Evolutionary conservation across 2,329 filamentous ascomycete genomes (phyloP), one percentile per base, ranked within the genome.

Genomic region (Metarhizium robertsii): DNA sequence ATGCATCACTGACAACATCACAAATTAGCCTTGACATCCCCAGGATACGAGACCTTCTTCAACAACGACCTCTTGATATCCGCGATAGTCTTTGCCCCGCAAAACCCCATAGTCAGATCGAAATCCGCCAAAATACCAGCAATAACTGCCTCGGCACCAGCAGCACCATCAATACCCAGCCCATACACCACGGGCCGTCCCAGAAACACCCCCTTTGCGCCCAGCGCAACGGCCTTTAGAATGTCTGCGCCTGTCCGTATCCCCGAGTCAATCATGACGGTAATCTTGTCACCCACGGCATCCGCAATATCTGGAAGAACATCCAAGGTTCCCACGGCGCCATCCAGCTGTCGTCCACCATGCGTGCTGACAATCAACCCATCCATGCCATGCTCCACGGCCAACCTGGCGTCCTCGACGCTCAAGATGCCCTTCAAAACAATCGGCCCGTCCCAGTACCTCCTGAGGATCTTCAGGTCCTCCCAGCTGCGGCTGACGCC

Each of bases 361-460:
- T 76, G 73, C 55, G 75, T 75, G 46, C 69, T 73, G 2, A 76
- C 65, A 18, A 73, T 66, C 53, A 75, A 70, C 1, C 69, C 72
- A 40, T 73, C 67, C 16, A 71, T 63, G 2, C 70, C 71, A 43
- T 71, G 58, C 32, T 69, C 61, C 6, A 71, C 65, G 1, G 73
- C 73, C 2, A 68, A 57, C n/a, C 64, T 58, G 13, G 72, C 73
- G 54, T 76, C 72, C 10, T 73, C 68, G 3, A 71, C 70, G 6
- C 66, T 71, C 57, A 71, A 63, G 2, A 76, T 67, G 3, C 73
- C 73, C 52, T 75, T 75, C 43, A 73, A 65, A 13, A 75, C 65
- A 25, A 75, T 70, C 0, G 72, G 71, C 0, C 84, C 83, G 57
- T 81, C 74, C 81, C 84, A 88, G 56, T 84, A 66, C 61, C 78